Evolutionary conservation across 1,284 basidiomycete species (phyloP).

Genomic region (Apiotrichum sp.): DNA sequence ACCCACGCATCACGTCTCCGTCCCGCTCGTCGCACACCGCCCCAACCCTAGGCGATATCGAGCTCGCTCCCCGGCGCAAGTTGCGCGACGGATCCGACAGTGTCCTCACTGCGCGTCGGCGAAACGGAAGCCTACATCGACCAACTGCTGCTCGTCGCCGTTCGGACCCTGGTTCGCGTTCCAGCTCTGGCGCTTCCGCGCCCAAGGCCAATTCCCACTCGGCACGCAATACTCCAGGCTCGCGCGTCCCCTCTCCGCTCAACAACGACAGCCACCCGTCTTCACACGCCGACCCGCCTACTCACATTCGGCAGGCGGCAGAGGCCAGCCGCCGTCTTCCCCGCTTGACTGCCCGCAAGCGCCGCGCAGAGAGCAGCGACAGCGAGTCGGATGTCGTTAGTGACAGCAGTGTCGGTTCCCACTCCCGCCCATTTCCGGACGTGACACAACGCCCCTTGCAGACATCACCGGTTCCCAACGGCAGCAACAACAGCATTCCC

Average conservation of each 20-base stretch:
- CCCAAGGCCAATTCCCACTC: too few species aligned
- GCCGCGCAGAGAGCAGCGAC: not conserved
- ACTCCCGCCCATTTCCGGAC: too few species aligned
- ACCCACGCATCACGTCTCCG: too few species aligned
- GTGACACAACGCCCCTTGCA: too few species aligned
- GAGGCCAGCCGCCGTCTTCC: slow-evolving; percentile 13
- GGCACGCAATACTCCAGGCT: too few species aligned
- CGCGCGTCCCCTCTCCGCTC: not conserved
- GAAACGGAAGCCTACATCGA: not conserved
- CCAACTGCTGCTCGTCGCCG: not conserved
- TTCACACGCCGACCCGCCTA: not conserved
- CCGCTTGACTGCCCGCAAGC: not conserved
- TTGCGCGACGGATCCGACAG: slow-evolving; percentile 25
- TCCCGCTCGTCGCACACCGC: slow-evolving; percentile 1
- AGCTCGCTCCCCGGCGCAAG: slow-evolving; percentile 25
- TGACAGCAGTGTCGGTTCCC: not conserved
- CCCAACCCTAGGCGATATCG: slow-evolving; percentile 27
- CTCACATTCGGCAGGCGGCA: not conserved
- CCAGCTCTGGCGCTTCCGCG: not conserved
- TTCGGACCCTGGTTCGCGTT: not conserved
- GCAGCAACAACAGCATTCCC: too few species aligned
- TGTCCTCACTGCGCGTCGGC: too few species aligned
- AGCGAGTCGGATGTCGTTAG: not conserved
- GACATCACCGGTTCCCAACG: too few species aligned
- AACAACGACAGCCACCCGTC: not conserved